Percentiles rank a stretch among this genome's conserved stretches.
Evolutionary conservation across 2,329 filamentous ascomycete species (phyloP).

Genomic region (Elsinoe australis): DNA sequence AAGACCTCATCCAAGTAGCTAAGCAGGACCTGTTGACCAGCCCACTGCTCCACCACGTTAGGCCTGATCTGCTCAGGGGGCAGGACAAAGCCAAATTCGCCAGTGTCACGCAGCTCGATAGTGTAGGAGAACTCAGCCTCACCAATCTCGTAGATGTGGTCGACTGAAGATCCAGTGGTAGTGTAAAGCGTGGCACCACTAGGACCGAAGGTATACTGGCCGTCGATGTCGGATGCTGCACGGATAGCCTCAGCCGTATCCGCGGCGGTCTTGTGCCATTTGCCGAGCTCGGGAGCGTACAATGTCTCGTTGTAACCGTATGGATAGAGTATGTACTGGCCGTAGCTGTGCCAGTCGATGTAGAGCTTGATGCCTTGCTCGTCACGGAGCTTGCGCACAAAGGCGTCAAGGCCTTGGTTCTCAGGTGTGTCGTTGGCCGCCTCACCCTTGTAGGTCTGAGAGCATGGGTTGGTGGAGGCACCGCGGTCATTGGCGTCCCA

Average conservation of each 20-base stretch:
- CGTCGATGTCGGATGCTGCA: conserved; percentile 27
- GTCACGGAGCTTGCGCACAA: conserved; percentile 39
- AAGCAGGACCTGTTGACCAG: conserved; percentile 29
- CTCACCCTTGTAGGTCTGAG: conserved; percentile 39
- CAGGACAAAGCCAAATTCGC: conserved; percentile 43
- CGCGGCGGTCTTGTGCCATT: conserved; percentile 46
- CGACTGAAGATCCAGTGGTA: conserved; percentile 41
- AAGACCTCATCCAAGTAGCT: conserved; percentile 14
- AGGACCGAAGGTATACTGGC: conserved; percentile 39
- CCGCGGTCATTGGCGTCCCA: conserved; percentile 27
- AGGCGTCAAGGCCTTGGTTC: conserved; percentile 43
- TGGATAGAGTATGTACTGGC: conserved; percentile 50
- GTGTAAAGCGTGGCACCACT: conserved; percentile 47
- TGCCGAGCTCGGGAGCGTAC: conserved; percentile 42
- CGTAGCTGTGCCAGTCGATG: conserved; percentile 52
- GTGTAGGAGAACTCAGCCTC: conserved; percentile 42
- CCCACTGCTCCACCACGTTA: conserved; percentile 35
- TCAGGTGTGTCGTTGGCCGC: conserved; percentile 44
- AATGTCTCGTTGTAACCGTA: conserved; percentile 54
- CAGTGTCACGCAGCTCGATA: conserved; percentile 45
- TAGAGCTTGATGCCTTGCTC: conserved; percentile 47
- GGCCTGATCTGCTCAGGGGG: conserved; percentile 44
- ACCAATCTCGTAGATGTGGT: conserved; percentile 39
- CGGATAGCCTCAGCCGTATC: conserved; percentile 51
- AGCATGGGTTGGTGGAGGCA: conserved; percentile 42